Base-by-base conservation (phyloP, 208 protist species). In the Endotrypanum monterogeii region DNA sequence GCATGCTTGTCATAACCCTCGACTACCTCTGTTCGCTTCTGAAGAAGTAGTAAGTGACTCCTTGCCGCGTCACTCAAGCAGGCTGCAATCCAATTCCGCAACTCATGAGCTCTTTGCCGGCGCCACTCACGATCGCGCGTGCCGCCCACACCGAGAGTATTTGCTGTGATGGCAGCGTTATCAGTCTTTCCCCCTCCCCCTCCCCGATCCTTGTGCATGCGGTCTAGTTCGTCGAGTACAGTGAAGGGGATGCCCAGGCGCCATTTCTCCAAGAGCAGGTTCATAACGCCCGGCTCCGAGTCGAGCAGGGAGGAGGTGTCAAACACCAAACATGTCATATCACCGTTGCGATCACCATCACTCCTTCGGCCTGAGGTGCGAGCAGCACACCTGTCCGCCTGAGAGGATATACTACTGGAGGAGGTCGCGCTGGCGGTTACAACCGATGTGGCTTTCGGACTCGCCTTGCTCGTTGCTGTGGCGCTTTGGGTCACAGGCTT, bases 221-320 rank as follows among this genome's bases (percentile, higher is more conserved):
- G 62, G 75, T 96, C 92, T 23, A 96, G 73, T 71, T 96, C 92
- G 23, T 91, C 80, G 16, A 96, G 67, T 20, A 90, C 90, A 6
- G 78, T 87, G 78, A 83, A 92, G 3, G 92, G 92, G 35, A 96
- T 84, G 66, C 87, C 91, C 12, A 94, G 35, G 41, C 80, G 61
- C 62, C 72, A 84, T 16, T 81, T 78, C 78, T 93, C 83, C 41
- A 89, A 82, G 12, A 92, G 12, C 69, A 86, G 41, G 66, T 85
- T 85, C 57, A 96, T 62, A 57, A 86, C 77, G 0, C 78, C 80
- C 2, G 76, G 70, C 23, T 89, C 80, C 6, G 88, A 80, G 57
- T 85, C 58, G 4, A 96, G 67, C 3, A 96, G 68, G 46, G 84
- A 86, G 65, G 76, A 89, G 12, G 92, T 96, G 78, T 96, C 92